Percentiles rank a stretch among this genome's conserved stretches.
These are phyloP conservation scores for Talaromyces sp. DNA, from an alignment of 2,329 filamentous ascomycete genomes.

Conservation along the genomic window DNA sequence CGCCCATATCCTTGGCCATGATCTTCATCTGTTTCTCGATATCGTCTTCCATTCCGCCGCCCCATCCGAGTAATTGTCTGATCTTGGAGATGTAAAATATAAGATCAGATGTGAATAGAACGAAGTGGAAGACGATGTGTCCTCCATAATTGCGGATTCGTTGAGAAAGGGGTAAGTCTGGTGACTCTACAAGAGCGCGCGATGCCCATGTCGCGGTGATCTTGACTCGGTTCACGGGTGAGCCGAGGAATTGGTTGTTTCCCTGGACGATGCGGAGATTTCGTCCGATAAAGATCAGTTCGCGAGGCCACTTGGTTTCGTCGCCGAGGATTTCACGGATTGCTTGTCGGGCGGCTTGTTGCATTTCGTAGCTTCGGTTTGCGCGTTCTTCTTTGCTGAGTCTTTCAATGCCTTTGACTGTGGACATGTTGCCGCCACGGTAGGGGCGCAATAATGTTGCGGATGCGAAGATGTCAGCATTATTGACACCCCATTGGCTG, in stretches of 20 bases:
- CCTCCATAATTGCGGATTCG: conserved; percentile 67
- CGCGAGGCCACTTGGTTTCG: conserved; percentile 83
- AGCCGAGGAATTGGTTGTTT: conserved; percentile 87
- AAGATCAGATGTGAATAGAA: conserved; percentile 72
- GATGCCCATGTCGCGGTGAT: conserved; percentile 90
- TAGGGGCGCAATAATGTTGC: conserved; percentile 89
- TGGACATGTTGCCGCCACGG: conserved; percentile 71
- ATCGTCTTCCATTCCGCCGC: conserved; percentile 89
- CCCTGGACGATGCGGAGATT: conserved; percentile 92
- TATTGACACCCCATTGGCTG: conserved; percentile 78
- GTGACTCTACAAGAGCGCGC: conserved; percentile 73
- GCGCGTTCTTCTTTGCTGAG: conserved; percentile 53
- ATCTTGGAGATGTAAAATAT: conserved; percentile 79
- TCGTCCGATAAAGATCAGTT: conserved; percentile 86
- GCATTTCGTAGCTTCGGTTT: conserved; percentile 70
- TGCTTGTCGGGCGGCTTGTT: conserved; percentile 66
- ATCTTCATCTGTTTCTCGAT: conserved; percentile 82
- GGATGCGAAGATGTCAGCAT: conserved; percentile 85
- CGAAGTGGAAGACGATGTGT: conserved; percentile 76
- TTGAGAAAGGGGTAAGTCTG: conserved; percentile 59
- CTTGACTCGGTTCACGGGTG: conserved; percentile 86
- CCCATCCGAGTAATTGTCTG: conserved; percentile 70
- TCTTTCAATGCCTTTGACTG: conserved; percentile 54
- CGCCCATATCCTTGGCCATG: conserved; percentile 86
- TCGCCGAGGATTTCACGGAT: conserved; percentile 80